Base-by-base conservation (phyloP, 2,329 filamentous ascomycete genomes). In the Cercospora berteroae region DNA sequence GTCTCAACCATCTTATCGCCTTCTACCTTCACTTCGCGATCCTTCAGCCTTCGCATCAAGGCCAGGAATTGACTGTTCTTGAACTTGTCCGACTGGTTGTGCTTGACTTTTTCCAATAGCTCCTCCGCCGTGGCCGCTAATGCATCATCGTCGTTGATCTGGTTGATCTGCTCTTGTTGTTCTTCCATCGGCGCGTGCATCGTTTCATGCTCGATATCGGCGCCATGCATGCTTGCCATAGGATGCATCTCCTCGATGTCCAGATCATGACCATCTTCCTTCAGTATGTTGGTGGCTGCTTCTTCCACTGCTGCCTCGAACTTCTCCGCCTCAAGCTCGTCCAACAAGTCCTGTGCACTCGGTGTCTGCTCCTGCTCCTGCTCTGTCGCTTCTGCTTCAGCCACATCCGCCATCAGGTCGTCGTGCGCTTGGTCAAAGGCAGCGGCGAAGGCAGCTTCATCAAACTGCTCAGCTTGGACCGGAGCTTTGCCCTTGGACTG, bases 31-130 rank as follows among this genome's bases (percentile, higher is more conserved):
- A 93, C 87, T 80, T 95, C 89, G 64, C 86, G 83, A 75, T 92
- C 88, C 61, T 90, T 86, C 64, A 95, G 86, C 67, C 87, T 86
- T 29, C 90, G 87, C 92, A 96, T 95, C 56, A 96, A 81, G 4
- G 86, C 83, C 0, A 94, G 80, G 75, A 96, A 96, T 67, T 87
- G 87, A 71, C 91, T 94, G 75, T 93, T 87, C 73, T 88, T 87
- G 78, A 95, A 95, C 75, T 94, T 94, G 57, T 88, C 81, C 64
- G 86, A 89, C 66, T 87, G 85, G 72, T 94, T 89, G 72, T 89
- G 83, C 20, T 86, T 83, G 12, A 96, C 86, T 42, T 87, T 88
- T 63, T 89, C 84, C 5, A 95, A 82, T 4, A 96, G 83, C 67
- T 89, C 83, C 16, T 87, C 88, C 5, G 92, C 92, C 1, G 91